Evolutionary conservation across 768 basidiomycete species (phyloP), one percentile per base, ranked within the genome.

Genomic region (Phylloporus rhodoxanthus): DNA sequence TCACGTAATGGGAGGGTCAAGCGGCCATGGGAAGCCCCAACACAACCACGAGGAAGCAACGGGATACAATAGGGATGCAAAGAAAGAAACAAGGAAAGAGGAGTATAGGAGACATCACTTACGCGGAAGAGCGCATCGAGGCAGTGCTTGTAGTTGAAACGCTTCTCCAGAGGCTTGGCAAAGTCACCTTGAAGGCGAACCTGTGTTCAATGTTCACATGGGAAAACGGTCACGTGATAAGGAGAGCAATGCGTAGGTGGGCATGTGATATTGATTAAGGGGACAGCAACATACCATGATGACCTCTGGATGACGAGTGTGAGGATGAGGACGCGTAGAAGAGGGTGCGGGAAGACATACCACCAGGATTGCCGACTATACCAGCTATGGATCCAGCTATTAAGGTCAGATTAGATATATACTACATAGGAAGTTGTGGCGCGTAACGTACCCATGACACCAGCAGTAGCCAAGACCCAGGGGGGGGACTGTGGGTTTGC

Each of bases 101-200:
- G n/a, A 54, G 50, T 9, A 0, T 3, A n/a, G 45, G 25, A 2
- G 1, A 33, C 33, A n/a, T 4, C n/a, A 77, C 85, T 69, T 64
- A 91, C 89, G 46, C 90, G 73, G 71, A 82, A 88, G 13, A 95
- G 72, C 0, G 91, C 92, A 70, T 94, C 91, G 47, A 94, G 80
- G 56, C 85, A 87, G 65, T 94, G 78, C 71, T 88, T 89, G 67
- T 95, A 95, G 60, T 90, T 89, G 72, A 92, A 86, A 38, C 88
- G 76, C 67, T 90, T 88, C 70, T 90, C 89, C 8, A 84, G 82
- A 1, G 88, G 80, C 65, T 93, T 94, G 6, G 89, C 91, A 58
- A 88, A 85, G 68, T 95, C 92, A 32, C 86, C 91, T 68, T 94
- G 92, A 53, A 95, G 75, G 47, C 92, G 85, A 37, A 93, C 77